phyloP scores from a whole-genome alignment of 352 stramenopile genomes.

The Globisporangium paroecandrum region DNA sequence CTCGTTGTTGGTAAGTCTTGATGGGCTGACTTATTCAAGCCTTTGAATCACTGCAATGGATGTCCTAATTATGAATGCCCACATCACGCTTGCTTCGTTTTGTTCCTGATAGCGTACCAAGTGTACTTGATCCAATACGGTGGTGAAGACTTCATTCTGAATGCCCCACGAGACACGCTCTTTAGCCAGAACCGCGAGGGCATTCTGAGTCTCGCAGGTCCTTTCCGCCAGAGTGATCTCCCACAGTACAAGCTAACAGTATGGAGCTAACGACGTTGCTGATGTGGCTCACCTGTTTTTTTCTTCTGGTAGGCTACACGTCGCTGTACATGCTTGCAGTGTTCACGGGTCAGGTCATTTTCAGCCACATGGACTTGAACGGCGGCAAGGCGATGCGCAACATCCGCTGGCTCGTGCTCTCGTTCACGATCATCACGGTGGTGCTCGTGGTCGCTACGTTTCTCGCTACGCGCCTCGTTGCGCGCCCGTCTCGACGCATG shows the following conservation, averaged over 20 bases:
- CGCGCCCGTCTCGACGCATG: constrained; percentile 69
- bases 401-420: constrained; percentile 53
- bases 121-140: constrained; percentile 70
- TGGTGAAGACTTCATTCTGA: constrained; percentile 75
- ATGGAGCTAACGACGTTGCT: not conserved
- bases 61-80: not conserved
- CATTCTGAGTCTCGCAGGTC: constrained; percentile 88
- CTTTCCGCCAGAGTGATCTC: not conserved
- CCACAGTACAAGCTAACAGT: not conserved
- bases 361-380: constrained; percentile 62
- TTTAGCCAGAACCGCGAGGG: constrained; percentile 95
- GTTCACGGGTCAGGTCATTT: constrained; percentile 56
- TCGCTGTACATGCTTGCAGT: constrained; percentile 85
- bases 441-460: constrained; percentile 56
- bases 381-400: constrained; percentile 57
- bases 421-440: constrained; percentile 36
- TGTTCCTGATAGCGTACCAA: constrained; percentile 59
- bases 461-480: constrained; percentile 49
- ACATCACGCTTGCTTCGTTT: not conserved
- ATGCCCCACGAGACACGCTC: constrained; percentile 66
- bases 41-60: not conserved
- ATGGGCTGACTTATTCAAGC: not conserved
- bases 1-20: constrained; percentile 37
- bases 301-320: constrained; percentile 75
- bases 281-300: not conserved